Conservation (phyloP, 2,329 filamentous ascomycete genomes). For the Ceratocystis alfenasii region DNA sequence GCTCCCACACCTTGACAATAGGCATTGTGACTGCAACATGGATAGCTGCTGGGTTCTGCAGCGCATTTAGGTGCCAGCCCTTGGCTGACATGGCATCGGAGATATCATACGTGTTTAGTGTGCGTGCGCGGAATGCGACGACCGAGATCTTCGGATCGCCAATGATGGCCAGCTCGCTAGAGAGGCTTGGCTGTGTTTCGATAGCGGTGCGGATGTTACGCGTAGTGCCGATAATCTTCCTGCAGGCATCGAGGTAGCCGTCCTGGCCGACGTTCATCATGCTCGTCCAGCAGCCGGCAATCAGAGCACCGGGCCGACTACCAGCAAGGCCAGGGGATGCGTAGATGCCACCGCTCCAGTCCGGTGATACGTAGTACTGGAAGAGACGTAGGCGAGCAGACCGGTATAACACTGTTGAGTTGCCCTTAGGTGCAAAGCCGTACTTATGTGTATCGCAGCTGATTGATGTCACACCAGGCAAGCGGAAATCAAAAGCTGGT, state of each 20-base stretch:
- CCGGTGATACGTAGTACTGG: conserved; percentile 91
- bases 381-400: conserved; percentile 64
- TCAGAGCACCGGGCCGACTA: conserved; percentile 81
- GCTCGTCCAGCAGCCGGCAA: conserved; percentile 90
- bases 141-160: conserved; percentile 83
- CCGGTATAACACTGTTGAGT: conserved; percentile 85
- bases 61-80: conserved; percentile 91
- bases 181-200: conserved; percentile 53
- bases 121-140: conserved; percentile 71
- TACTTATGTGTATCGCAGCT: conserved; percentile 98
- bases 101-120: conserved; percentile 87
- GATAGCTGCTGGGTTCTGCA: conserved; percentile 83
- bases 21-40: conserved; percentile 90
- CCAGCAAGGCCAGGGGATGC: conserved; percentile 86
- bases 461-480: conserved; percentile 89
- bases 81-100: conserved; percentile 73
- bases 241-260: conserved; percentile 78
- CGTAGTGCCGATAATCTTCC: conserved; percentile 73
- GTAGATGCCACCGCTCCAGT: conserved; percentile 94
- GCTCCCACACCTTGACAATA: conserved; percentile 68
- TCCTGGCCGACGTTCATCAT: conserved; percentile 78
- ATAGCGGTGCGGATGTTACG: conserved; percentile 73
- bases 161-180: conserved; percentile 63
- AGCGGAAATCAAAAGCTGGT: conserved; percentile 81
- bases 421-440: conserved; percentile 95